These are phyloP conservation scores for Tricholoma terreum DNA, from an alignment of 768 basidiomycete species.

Conservation along the genomic window DNA sequence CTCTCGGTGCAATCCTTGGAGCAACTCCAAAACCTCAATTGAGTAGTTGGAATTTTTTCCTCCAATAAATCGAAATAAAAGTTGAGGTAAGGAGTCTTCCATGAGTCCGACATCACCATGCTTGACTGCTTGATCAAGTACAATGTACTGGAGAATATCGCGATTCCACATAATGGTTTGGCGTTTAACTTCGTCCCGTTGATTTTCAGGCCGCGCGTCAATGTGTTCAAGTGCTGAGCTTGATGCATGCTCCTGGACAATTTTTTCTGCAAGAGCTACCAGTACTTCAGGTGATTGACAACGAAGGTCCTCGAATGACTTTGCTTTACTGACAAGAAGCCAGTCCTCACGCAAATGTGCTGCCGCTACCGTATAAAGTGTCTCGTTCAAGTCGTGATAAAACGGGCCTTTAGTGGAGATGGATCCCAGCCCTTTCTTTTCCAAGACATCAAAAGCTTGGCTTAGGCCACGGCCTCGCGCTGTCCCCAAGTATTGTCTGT, in stretches of 20 bases:
- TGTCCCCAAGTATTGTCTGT: slow-evolving; percentile 40
- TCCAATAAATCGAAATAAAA: slow-evolving; percentile 32
- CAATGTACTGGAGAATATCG: slow-evolving; percentile 36
- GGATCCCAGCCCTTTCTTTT: slow-evolving; percentile 26
- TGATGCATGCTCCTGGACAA: slow-evolving; percentile 28
- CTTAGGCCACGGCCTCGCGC: slow-evolving; percentile 21
- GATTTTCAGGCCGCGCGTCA: slow-evolving; percentile 8
- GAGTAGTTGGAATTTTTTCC: neutral
- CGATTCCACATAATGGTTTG: slow-evolving; percentile 35
- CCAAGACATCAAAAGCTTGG: slow-evolving; percentile 29
- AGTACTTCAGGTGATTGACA: slow-evolving; percentile 24
- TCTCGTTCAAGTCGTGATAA: slow-evolving; percentile 34
- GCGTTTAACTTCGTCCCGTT: slow-evolving; percentile 22
- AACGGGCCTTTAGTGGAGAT: slow-evolving; percentile 28
- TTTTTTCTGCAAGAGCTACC: slow-evolving; percentile 19
- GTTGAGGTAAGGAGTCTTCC: slow-evolving; percentile 28
- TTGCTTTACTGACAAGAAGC: slow-evolving; percentile 21
- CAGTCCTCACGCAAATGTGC: slow-evolving; percentile 36
- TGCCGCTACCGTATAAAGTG: slow-evolving; percentile 31
- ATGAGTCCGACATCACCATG: slow-evolving; percentile 35
- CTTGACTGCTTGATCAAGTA: slow-evolving; percentile 32
- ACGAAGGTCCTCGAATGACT: slow-evolving; percentile 25
- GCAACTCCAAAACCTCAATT: neutral
- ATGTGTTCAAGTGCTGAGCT: slow-evolving; percentile 22
- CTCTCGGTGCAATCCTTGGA: neutral